Conservation (phyloP, 2,329 filamentous ascomycete genomes). For the Fusarium agapanthi region DNA sequence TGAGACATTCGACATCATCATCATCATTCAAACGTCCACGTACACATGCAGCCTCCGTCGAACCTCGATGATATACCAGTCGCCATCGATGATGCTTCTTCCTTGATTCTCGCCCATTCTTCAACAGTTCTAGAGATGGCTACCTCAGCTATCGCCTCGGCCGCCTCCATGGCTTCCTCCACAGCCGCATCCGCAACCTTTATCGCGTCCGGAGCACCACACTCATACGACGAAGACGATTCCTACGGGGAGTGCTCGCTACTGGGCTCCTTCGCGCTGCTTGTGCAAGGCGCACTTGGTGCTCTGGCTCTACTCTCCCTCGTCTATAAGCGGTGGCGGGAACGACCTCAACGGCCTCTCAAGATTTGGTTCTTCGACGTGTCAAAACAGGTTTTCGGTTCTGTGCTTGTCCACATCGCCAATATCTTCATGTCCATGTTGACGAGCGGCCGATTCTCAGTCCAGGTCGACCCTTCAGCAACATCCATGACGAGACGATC, state of each 20-base stretch:
- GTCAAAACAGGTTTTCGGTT: constrained; percentile 96
- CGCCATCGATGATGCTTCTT: constrained; percentile 36
- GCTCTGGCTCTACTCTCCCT: constrained; percentile 83
- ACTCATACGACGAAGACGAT: constrained; percentile 53
- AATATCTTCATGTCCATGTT: constrained; percentile 98
- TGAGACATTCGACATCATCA: constrained; percentile 22
- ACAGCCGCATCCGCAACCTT: constrained; percentile 34
- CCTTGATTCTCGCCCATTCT: constrained; percentile 29
- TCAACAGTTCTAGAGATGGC: constrained; percentile 41
- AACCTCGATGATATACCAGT: constrained; percentile 28
- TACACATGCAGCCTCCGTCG: constrained; percentile 38
- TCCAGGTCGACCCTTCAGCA: constrained; percentile 63
- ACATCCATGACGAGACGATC: constrained; percentile 48
- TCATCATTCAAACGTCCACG: constrained; percentile 15
- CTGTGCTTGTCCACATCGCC: constrained; percentile 86
- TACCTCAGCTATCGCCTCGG: constrained; percentile 43
- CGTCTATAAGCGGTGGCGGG: constrained; percentile 92
- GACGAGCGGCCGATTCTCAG: constrained; percentile 82
- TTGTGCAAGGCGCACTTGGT: constrained; percentile 90
- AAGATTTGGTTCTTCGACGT: constrained; percentile 99
- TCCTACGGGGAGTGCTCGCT: constrained; percentile 82
- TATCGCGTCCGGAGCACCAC: constrained; percentile 23
- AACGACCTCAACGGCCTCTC: constrained; percentile 88
- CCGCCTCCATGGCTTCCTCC: constrained; percentile 42
- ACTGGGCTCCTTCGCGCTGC: constrained; percentile 87